phyloP scores from a whole-genome alignment of 148 eudicot species.

The Camellia lanceoleosa region DNA sequence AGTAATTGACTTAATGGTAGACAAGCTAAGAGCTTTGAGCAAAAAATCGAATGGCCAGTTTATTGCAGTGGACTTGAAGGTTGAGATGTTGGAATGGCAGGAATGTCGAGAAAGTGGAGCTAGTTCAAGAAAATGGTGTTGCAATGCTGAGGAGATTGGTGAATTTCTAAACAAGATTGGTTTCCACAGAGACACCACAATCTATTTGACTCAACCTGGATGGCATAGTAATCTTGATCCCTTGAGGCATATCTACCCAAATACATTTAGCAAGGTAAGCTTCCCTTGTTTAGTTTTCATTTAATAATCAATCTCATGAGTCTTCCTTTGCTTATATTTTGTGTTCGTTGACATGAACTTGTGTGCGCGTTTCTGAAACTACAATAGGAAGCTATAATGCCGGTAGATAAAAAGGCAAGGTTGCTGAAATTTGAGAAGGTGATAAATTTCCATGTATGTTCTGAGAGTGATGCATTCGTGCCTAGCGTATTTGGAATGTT shows the following conservation, averaged over 20 bases:
- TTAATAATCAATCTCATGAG: too few species aligned
- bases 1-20: constrained; percentile 24
- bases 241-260: constrained; percentile 23
- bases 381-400: constrained; percentile 22
- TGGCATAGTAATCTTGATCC: constrained; percentile 17
- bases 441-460: constrained; percentile 32
- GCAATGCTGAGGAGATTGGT: constrained; percentile 22
- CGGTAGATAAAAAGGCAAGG: constrained; percentile 24
- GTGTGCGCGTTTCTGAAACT: not conserved
- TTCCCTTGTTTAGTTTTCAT: too few species aligned
- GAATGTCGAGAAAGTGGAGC: constrained; percentile 8
- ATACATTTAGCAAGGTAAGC: constrained; percentile 36
- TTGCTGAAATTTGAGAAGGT: constrained; percentile 11
- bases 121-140: constrained; percentile 19
- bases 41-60: constrained; percentile 18
- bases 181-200: too few species aligned
- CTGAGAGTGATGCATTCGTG: constrained; percentile 30
- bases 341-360: not conserved
- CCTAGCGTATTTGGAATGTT: constrained; percentile 8
- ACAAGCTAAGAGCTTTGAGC: constrained; percentile 16
- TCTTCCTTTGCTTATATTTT: not conserved
- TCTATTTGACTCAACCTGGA: too few species aligned
- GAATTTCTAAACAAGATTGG: not conserved
- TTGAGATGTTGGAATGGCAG: constrained; percentile 17
- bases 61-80: constrained; percentile 30